Conservation (phyloP, 768 basidiomycete genomes). For the Lactarius hatsudake region DNA sequence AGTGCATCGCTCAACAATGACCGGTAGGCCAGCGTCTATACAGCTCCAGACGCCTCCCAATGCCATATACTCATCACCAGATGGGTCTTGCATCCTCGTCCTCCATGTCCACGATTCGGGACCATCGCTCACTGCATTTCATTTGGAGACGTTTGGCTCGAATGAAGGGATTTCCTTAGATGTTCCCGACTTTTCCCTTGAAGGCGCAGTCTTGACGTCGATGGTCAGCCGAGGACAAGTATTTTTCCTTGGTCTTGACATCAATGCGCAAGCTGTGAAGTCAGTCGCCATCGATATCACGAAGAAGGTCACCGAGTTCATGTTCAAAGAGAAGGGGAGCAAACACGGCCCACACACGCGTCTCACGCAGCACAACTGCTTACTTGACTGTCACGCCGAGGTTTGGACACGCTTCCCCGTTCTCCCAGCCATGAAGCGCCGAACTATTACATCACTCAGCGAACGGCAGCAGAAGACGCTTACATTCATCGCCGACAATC, state of each 20-base stretch:
- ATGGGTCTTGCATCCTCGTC: constrained; percentile 51
- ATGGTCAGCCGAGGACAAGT: constrained; percentile 41
- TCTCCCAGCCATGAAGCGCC: constrained; percentile 17
- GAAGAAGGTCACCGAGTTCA: constrained; percentile 53
- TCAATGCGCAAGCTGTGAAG: constrained; percentile 32
- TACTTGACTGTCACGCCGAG: constrained; percentile 16
- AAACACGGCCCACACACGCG: constrained; percentile 22
- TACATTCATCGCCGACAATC: constrained; percentile 40
- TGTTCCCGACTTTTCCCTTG: constrained; percentile 31
- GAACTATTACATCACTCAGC: constrained; percentile 20
- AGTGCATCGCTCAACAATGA: neutral
- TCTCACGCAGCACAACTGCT: constrained; percentile 40
- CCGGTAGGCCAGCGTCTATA: constrained; percentile 45
- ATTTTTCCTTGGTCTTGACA: constrained; percentile 44
- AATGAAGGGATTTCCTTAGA: constrained; percentile 42
- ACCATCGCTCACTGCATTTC: constrained; percentile 41
- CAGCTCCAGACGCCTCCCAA: constrained; percentile 37
- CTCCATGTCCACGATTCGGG: constrained; percentile 26
- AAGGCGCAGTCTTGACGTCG: constrained; percentile 43
- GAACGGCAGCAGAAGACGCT: constrained; percentile 37
- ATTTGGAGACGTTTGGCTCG: constrained; percentile 57
- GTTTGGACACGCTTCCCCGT: constrained; percentile 21
- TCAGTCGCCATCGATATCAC: constrained; percentile 54
- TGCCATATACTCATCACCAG: constrained; percentile 46
- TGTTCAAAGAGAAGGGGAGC: constrained; percentile 46